Base-by-base conservation (phyloP, 345 rosid genomes). In the Eucalyptus erythrocorys region DNA sequence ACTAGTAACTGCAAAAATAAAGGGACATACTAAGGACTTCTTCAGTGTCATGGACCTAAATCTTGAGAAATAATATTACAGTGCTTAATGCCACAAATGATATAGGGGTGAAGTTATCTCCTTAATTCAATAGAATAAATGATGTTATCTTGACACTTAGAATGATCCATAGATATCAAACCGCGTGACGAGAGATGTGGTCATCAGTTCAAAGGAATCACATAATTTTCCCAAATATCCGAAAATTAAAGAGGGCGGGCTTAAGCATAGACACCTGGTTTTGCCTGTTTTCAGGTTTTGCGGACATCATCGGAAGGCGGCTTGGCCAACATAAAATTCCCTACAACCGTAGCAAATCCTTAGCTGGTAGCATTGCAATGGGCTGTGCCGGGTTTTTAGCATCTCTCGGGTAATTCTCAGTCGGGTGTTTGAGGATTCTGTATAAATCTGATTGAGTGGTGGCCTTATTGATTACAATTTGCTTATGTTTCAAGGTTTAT, bases 341-440 rank as follows among this genome's bases (percentile, higher is more conserved):
- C 57, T 94, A 98, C 94, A 98, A 97, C 95, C 93, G 57, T 87
- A 91, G 94, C 92, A 98, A 97, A 91, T 95, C 99, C 27, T 7
- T 94, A 81, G 98, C 95, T 27, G 99, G 99, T 88, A 98, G 98
- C 88, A 87, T 95, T 71, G 98, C 97, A 47, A 95, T 98, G 98
- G 95, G 93, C 55, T 85, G 89, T 34, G 92, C 96, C 64, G 99
- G 99, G 59, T 95, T 98, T 90, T 64, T 95, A 87, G 91, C 98
- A 37, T 98, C 95, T 66, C 48, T 98, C 84, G 95, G 92, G 94
- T 95, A 94, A 90, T 88, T 55, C 55, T 89, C 88, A 37, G 47
- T 68, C 5, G 34, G 19, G 4, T 87, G 37, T 55, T 81, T 17
- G 34, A 50, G 48, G 66, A 59, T 85, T 71, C 27, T 16, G 7